A percentile compares a stretch with the other conserved stretches of the same genome.
phyloP scores from a whole-genome alignment of 352 stramenopile species.

The Globisporangium takayamanum region DNA sequence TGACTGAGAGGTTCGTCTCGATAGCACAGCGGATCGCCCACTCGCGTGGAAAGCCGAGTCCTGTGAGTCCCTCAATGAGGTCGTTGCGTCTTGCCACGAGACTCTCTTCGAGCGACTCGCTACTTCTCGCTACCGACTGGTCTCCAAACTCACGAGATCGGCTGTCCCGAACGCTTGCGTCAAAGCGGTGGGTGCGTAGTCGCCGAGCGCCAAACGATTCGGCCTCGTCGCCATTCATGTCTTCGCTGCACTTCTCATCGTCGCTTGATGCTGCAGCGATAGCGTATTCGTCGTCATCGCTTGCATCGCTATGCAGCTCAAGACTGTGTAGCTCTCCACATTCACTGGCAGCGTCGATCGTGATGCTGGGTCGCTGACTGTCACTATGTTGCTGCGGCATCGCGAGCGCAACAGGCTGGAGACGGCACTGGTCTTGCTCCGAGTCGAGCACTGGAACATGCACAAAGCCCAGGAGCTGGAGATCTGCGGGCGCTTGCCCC shows the following conservation, averaged over 20 bases:
- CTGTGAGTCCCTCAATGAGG: conserved; percentile 71
- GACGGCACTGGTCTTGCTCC: conserved; percentile 31
- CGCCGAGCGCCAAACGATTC: background rate
- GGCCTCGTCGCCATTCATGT: background rate
- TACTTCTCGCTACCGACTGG: background rate
- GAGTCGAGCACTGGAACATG: conserved; percentile 30
- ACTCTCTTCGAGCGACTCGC: background rate
- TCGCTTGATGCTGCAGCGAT: too few species aligned
- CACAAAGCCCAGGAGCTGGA: conserved; percentile 20
- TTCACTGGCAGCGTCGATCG: background rate
- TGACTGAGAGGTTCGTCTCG: conserved; percentile 33
- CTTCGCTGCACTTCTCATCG: too few species aligned
- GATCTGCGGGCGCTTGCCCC: background rate
- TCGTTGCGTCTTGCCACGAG: conserved; percentile 19
- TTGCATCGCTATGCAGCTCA: conserved; percentile 6
- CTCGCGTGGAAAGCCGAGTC: conserved; percentile 80
- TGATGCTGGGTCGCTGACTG: background rate
- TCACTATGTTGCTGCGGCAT: conserved; percentile 2
- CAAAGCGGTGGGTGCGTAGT: too few species aligned
- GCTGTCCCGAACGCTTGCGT: background rate
- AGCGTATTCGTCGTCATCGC: conserved; percentile 2
- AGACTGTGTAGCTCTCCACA: background rate
- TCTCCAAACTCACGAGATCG: background rate
- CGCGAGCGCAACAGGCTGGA: conserved; percentile 32
- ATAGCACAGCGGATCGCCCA: conserved; percentile 62